Conservation (phyloP, 2,329 filamentous ascomycete genomes). For the Nemania diffusa region DNA sequence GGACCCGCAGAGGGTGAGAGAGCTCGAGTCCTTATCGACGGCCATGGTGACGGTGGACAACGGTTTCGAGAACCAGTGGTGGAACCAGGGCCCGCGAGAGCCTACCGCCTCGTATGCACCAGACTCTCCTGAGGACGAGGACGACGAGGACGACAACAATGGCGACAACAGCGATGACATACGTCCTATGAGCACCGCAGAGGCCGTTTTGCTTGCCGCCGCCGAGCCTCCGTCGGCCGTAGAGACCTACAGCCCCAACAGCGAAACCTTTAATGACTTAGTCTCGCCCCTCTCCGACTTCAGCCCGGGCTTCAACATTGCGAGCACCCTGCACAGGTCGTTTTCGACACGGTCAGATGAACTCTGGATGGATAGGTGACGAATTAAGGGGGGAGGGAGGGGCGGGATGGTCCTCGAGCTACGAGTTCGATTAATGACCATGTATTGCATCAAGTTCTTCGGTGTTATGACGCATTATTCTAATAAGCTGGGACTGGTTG, state of each 20-base stretch:
- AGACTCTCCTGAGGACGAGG: slow-evolving; percentile 36
- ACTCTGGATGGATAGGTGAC: slow-evolving; percentile 48
- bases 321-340: slow-evolving; percentile 47
- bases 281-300: slow-evolving; percentile 55
- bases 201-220: slow-evolving; percentile 43
- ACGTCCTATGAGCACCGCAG: slow-evolving; percentile 43
- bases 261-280: slow-evolving; percentile 38
- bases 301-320: slow-evolving; percentile 39
- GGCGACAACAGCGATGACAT: too few relatives aligned
- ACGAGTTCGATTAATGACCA: background rate
- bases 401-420: too few relatives aligned
- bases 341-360: slow-evolving; percentile 57
- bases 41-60: slow-evolving; percentile 68
- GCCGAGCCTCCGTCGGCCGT: slow-evolving; percentile 40
- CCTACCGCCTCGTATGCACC: slow-evolving; percentile 39
- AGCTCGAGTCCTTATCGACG: slow-evolving; percentile 61
- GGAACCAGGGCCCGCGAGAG: slow-evolving; percentile 59
- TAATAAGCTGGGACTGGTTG: slow-evolving; percentile 11
- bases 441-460: background rate
- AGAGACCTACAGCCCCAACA: slow-evolving; percentile 35
- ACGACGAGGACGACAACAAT: slow-evolving; percentile 39
- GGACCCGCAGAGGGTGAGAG: slow-evolving; percentile 53
- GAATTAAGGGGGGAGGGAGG: background rate
- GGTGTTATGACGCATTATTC: slow-evolving; percentile 13
- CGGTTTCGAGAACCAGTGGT: slow-evolving; percentile 68